A percentile compares a stretch with the other conserved stretches of the same genome.
Conservation (phyloP, 176 grass and related monocot species). For the Otatea glauca region DNA sequence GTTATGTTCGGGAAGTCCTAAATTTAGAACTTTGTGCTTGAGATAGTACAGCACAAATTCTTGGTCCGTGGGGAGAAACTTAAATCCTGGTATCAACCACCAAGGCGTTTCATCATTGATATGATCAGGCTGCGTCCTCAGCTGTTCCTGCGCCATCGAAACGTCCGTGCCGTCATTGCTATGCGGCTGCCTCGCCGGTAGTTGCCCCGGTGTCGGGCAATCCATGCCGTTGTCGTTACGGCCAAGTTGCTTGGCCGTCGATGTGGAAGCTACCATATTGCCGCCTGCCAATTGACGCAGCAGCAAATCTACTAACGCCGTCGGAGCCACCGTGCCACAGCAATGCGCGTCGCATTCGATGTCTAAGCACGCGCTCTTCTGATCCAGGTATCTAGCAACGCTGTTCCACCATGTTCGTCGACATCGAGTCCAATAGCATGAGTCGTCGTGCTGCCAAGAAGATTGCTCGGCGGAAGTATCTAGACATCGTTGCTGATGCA, state of each 20-base stretch:
- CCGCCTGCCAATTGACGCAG: not conserved
- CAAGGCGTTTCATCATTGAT: not conserved
- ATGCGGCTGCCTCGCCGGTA: not conserved
- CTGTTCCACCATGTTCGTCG: too few species aligned
- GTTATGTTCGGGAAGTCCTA: not conserved
- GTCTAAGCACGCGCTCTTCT: not conserved
- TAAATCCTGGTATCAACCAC: not conserved
- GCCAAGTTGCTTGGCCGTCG: not conserved
- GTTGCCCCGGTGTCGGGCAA: not conserved
- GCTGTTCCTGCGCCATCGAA: not conserved
- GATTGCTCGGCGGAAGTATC: not conserved
- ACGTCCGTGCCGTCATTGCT: not conserved
- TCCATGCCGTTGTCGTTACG: not conserved
- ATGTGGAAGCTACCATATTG: not conserved
- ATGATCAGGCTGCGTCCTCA: too few species aligned
- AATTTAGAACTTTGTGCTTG: not conserved
- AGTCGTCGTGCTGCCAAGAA: not conserved
- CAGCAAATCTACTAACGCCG: not conserved
- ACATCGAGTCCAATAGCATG: not conserved
- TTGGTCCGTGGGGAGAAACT: conserved; percentile 10
- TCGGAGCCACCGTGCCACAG: not conserved
- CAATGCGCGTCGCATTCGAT: not conserved
- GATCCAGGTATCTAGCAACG: not conserved
- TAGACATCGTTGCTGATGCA: not conserved
- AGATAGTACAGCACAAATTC: conserved; percentile 26